These are phyloP conservation scores for Phytophthora cryptogea DNA, from an alignment of 352 stramenopile species.

Conservation along the genomic window DNA sequence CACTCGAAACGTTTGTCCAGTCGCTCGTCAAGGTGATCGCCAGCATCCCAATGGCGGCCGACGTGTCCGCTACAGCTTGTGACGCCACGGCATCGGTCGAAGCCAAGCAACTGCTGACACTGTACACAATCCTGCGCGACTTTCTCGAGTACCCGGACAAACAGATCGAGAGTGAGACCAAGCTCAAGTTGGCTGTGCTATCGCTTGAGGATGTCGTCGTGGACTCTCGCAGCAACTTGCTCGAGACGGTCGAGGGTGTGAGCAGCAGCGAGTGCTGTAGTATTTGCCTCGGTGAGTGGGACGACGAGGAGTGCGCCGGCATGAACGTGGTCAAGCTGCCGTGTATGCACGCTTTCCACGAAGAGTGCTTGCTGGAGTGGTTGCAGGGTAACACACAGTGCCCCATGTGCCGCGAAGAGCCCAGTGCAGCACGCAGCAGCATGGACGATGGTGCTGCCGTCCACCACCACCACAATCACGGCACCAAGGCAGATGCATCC, in stretches of 20 bases:
- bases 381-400: slow-evolving; percentile 81
- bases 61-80: slow-evolving; percentile 8
- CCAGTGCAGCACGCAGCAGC: slow-evolving; percentile 16
- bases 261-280: slow-evolving; percentile 77
- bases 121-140: slow-evolving; percentile 79
- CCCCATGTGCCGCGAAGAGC: slow-evolving; percentile 86
- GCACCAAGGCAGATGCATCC: slow-evolving; percentile 13
- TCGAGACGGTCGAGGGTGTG: slow-evolving; percentile 49
- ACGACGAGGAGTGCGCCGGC: slow-evolving; percentile 76
- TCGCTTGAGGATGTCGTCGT: slow-evolving; percentile 86
- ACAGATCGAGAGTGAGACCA: slow-evolving; percentile 86
- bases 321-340: slow-evolving; percentile 88
- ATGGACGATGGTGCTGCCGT: slow-evolving; percentile 11
- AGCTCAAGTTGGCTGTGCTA: slow-evolving; percentile 80
- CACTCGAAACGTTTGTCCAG: slow-evolving; percentile 82
- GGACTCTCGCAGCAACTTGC: slow-evolving; percentile 65
- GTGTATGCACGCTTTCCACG: slow-evolving; percentile 85
- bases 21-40: slow-evolving; percentile 82
- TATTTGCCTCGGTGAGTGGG: slow-evolving; percentile 84
- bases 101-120: slow-evolving; percentile 48
- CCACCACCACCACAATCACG: slow-evolving; percentile 2
- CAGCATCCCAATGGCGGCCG: slow-evolving; percentile 61
- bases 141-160: slow-evolving; percentile 87
- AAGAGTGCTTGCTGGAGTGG: slow-evolving; percentile 88
- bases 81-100: slow-evolving; percentile 23